Percentiles rank a stretch among this genome's conserved stretches.
These are phyloP conservation scores for Encephalitozoon hellem DNA, from an alignment of 371 early-diverging fungal genomes.

Conservation along the genomic window DNA sequence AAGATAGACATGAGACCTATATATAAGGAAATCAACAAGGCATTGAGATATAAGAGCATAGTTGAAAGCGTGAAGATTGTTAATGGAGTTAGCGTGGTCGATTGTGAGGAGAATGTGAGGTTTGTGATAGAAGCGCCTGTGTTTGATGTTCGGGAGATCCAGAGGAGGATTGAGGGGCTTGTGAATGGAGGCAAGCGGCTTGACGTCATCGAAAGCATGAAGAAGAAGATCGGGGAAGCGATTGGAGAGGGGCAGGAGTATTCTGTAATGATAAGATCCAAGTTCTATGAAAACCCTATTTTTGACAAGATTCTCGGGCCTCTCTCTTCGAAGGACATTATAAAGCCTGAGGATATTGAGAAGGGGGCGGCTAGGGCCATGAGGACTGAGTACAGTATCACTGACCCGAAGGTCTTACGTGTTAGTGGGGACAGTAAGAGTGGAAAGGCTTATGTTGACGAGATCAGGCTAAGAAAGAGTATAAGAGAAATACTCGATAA, in stretches of 20 bases:
- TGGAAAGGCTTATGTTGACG: background rate
- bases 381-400: background rate
- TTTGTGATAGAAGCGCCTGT: background rate
- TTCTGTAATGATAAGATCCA: background rate
- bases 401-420: background rate
- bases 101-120: background rate
- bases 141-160: background rate
- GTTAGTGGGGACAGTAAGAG: background rate
- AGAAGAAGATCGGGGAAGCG: background rate
- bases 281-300: background rate
- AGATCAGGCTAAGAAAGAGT: background rate
- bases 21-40: background rate
- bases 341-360: background rate
- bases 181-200: background rate
- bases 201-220: background rate
- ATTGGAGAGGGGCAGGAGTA: background rate
- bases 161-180: background rate
- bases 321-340: background rate
- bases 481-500: background rate
- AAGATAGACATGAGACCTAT: constrained; percentile 2
- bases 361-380: background rate
- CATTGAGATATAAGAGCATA: background rate
- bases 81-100: background rate
- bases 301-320: background rate
- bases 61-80: background rate